phyloP scores from a whole-genome alignment of 2,329 filamentous ascomycete species.

The Diplodia sapinea region DNA sequence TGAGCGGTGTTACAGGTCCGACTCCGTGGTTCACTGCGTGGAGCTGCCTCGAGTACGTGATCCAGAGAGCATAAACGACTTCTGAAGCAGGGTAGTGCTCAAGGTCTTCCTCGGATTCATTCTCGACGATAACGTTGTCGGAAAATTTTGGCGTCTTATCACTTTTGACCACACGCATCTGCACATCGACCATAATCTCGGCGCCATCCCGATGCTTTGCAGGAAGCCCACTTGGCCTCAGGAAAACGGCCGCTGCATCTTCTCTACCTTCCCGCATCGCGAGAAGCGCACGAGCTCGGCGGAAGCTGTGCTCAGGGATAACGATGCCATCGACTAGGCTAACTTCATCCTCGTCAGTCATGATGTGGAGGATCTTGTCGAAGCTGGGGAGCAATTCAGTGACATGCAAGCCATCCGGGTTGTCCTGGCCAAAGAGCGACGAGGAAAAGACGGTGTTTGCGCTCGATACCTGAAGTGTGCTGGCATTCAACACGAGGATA shows the following conservation, averaged over 20 bases:
- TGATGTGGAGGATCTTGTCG: constrained; percentile 77
- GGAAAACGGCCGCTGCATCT: constrained; percentile 76
- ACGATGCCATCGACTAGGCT: constrained; percentile 91
- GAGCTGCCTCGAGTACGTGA: constrained; percentile 92
- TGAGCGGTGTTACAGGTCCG: constrained; percentile 66
- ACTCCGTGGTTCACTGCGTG: constrained; percentile 73
- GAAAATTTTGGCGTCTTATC: constrained; percentile 61
- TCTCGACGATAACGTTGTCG: constrained; percentile 69
- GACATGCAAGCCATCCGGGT: constrained; percentile 79
- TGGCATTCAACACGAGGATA: constrained; percentile 88
- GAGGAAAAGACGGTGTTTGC: constrained; percentile 95
- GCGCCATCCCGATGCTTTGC: constrained; percentile 90
- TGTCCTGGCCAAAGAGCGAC: constrained; percentile 86
- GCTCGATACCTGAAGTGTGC: constrained; percentile 79
- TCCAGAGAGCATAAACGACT: constrained; percentile 93
- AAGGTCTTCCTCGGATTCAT: constrained; percentile 56
- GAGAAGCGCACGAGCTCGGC: constrained; percentile 82
- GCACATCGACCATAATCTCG: constrained; percentile 90
- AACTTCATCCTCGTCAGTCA: constrained; percentile 86
- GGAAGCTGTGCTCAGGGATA: constrained; percentile 93
- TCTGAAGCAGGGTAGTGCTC: constrained; percentile 62
- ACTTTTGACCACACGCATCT: constrained; percentile 94
- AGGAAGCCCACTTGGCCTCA: constrained; percentile 81
- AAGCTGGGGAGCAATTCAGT: constrained; percentile 85
- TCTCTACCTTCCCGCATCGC: constrained; percentile 81